Percentiles rank a stretch among this genome's conserved stretches.
phyloP scores from a whole-genome alignment of 768 basidiomycete genomes.

The Serendipita sp. region DNA sequence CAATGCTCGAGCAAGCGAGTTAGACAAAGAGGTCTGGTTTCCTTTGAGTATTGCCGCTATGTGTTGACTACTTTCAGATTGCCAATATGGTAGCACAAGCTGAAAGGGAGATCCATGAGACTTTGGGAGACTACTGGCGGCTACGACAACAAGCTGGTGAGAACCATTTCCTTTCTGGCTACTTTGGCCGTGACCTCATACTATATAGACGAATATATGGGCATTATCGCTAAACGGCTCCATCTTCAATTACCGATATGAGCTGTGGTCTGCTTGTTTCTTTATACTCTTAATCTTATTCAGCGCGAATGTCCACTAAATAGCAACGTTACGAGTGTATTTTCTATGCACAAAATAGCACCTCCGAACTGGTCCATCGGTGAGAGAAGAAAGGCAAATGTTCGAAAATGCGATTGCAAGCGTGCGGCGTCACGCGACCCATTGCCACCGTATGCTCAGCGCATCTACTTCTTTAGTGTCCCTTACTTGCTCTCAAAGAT shows the following conservation, averaged over 20 bases:
- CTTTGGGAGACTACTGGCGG: not conserved
- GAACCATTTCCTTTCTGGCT: not conserved
- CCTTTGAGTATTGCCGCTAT: not conserved
- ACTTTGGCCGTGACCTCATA: too few species aligned
- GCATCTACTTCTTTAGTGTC: not conserved
- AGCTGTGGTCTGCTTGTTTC: too few species aligned
- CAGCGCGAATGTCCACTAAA: too few species aligned
- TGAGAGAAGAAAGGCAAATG: not conserved
- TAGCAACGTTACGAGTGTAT: too few species aligned
- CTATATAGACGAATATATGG: slow-evolving; percentile 2
- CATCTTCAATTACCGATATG: not conserved
- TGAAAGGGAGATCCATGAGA: not conserved
- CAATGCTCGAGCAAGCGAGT: not conserved
- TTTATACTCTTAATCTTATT: too few species aligned
- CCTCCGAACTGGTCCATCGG: not conserved
- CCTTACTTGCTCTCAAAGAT: slow-evolving; percentile 38
- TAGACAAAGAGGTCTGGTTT: not conserved
- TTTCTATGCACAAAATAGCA: too few species aligned
- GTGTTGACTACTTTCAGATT: not conserved
- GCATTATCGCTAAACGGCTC: not conserved
- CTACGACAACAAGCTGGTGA: not conserved
- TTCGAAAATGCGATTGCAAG: not conserved
- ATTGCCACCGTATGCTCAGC: too few species aligned
- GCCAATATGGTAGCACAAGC: not conserved
- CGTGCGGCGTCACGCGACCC: too few species aligned